Evolutionary conservation across 139 green algal species (phyloP), one percentile per base, ranked within the genome.

Genomic region (Eudorina sp.): DNA sequence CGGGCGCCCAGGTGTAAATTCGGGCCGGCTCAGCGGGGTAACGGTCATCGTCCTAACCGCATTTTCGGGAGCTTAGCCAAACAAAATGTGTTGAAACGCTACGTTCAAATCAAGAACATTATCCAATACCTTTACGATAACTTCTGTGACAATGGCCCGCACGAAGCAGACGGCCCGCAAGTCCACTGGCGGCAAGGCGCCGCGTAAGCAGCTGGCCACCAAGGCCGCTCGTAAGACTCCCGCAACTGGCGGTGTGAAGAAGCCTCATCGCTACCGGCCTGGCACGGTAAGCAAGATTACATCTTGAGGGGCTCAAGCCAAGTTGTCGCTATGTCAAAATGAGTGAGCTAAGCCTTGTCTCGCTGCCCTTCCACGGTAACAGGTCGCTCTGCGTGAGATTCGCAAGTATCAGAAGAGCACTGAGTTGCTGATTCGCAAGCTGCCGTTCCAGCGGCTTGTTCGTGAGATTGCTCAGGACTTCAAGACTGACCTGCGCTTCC

Each of bases 401-500:
- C 92, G 97, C 81, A 97, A 98, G 94, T 98, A 98, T 92, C 96
- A 98, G 96, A 98, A 98, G 94, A 96, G 93, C 88, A 98, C 96
- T 8, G 96, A 98, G 93, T 93, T 97, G 90, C 95, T 99, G n/a
- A 98, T 99, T 93, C 95, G 97, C 91, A 99, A 99, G 96, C 94
- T 99, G 87, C 97, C 97, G 83, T 99, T 99, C 93, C 97, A 99
- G 95, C 94, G 97, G 73, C 94, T 99, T 79, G 97, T 99, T 16
- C 95, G 98, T 76, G 97, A 99, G 94, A 99, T 99, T 78, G 97
- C 97, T 45, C 97, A 99, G 95, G 98, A 99, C 94, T 99, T 99
- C 97, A 99, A 99, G 96, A 99, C 97, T 68, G 98, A 99, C 96
- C 95, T 99, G 92, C 95, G 98, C 87, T 99, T 99, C 96, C 98